phyloP scores from a whole-genome alignment of 306 rosid genomes.

The Medicago arabica region DNA sequence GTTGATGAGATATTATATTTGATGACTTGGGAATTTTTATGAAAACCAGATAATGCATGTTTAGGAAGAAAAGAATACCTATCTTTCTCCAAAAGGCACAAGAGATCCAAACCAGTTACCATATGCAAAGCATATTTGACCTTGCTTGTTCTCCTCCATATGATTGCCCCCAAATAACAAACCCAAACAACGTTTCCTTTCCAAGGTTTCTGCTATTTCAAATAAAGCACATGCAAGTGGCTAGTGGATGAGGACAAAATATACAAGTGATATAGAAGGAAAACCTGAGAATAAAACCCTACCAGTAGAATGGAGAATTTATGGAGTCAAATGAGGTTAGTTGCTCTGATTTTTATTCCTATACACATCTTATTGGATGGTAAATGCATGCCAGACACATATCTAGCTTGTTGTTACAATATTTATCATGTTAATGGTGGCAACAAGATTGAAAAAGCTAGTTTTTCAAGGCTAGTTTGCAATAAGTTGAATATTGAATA shows the following conservation, averaged over 20 bases:
- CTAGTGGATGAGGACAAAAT: too few species aligned
- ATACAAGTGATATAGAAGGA: conserved; percentile 17
- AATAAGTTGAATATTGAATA: not conserved
- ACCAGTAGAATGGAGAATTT: conserved; percentile 49
- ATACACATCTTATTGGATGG: too few species aligned
- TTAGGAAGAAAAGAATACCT: conserved; percentile 63
- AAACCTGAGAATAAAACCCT: conserved; percentile 33
- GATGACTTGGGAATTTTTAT: too few species aligned
- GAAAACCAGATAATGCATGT: too few species aligned
- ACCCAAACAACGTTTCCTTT: conserved; percentile 9
- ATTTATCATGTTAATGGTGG: not conserved
- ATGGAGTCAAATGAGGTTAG: conserved; percentile 63
- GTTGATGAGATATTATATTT: too few species aligned
- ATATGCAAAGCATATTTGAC: conserved; percentile 69
- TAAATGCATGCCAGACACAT: too few species aligned
- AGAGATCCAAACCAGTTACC: conserved; percentile 54
- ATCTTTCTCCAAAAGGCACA: conserved; percentile 52
- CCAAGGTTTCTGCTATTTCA: too few species aligned
- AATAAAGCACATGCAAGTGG: too few species aligned
- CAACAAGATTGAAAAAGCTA: conserved; percentile 15
- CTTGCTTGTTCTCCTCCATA: conserved; percentile 50
- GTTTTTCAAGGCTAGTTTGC: not conserved
- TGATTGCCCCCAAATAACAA: conserved; percentile 2
- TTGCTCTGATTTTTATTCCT: not conserved
- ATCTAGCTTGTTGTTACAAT: not conserved